A percentile compares a stretch with the other conserved stretches of the same genome.
These are phyloP conservation scores for Zymoseptoria ardabiliae DNA, from an alignment of 2,329 filamentous ascomycete species.

Conservation along the genomic window DNA sequence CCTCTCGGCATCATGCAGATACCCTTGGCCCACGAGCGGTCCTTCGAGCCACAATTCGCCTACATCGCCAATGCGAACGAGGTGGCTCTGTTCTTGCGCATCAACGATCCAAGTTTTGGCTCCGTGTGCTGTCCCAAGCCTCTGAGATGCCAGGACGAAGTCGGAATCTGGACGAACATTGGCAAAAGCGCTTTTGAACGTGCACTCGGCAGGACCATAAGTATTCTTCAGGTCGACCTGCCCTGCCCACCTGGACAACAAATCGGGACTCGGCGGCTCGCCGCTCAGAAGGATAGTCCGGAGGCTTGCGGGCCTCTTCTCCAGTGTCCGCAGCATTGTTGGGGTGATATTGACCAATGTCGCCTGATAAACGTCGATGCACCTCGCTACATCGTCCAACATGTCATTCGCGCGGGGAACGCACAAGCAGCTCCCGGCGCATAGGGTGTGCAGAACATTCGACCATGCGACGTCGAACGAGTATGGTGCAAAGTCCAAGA, in stretches of 20 bases:
- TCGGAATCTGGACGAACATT: neutral
- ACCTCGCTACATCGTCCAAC: slow-evolving; percentile 44
- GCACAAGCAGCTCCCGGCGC: slow-evolving; percentile 13
- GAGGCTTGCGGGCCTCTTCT: slow-evolving; percentile 19
- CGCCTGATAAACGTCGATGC: slow-evolving; percentile 21
- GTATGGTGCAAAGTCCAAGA: slow-evolving; percentile 20
- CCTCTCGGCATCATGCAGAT: slow-evolving; percentile 30
- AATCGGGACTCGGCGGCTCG: slow-evolving; percentile 34
- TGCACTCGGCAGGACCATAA: slow-evolving; percentile 2
- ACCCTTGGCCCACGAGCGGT: slow-evolving; percentile 39
- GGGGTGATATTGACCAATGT: slow-evolving; percentile 51
- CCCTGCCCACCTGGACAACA: slow-evolving; percentile 32
- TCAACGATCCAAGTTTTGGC: slow-evolving; percentile 26
- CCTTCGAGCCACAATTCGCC: slow-evolving; percentile 44
- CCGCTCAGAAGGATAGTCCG: slow-evolving; percentile 21
- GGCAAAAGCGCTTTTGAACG: slow-evolving; percentile 5
- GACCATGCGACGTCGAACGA: slow-evolving; percentile 13
- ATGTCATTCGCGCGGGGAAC: slow-evolving; percentile 37
- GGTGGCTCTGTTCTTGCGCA: slow-evolving; percentile 19
- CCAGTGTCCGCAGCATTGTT: slow-evolving; percentile 43
- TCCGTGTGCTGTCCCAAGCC: neutral
- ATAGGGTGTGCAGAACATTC: slow-evolving; percentile 11
- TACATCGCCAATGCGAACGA: slow-evolving; percentile 37
- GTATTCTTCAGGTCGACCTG: neutral
- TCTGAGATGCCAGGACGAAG: neutral